Percentiles rank a stretch among this genome's conserved stretches.
These are phyloP conservation scores for Dendrobium huoshanense DNA, from an alignment of 106 monocot genomes.

Conservation along the genomic window DNA sequence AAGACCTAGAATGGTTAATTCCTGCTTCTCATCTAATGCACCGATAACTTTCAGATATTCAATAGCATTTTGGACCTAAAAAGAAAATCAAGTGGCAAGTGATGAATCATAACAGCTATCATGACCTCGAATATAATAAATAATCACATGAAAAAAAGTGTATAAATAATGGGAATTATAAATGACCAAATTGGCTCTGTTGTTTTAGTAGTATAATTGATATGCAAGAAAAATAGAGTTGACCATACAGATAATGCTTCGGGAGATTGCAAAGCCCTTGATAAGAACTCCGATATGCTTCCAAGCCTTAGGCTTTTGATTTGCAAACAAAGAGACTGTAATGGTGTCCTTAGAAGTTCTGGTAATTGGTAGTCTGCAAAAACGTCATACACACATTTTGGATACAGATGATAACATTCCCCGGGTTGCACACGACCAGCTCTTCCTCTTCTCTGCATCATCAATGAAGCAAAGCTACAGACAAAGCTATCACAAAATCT, in stretches of 20 bases:
- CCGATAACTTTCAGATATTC: constrained; percentile 97
- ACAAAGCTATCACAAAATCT: background rate
- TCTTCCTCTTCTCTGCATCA: constrained; percentile 88
- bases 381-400: constrained; percentile 85
- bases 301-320: constrained; percentile 91
- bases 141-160: background rate
- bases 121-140: background rate
- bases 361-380: constrained; percentile 94
- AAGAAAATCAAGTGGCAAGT: constrained; percentile 8
- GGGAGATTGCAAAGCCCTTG: constrained; percentile 93
- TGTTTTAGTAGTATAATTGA: background rate
- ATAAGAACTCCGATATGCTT: constrained; percentile 90
- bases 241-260: constrained; percentile 69
- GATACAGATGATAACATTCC: constrained; percentile 96
- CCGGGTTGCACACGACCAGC: constrained; percentile 97
- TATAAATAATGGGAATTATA: background rate
- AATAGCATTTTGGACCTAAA: constrained; percentile 97
- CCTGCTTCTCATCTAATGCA: constrained; percentile 89
- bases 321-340: constrained; percentile 98
- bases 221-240: background rate
- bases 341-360: constrained; percentile 89
- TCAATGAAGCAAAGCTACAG: background rate
- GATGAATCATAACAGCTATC: background rate
- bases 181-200: background rate
- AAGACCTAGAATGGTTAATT: constrained; percentile 80